Evolutionary conservation across 2,329 filamentous ascomycete genomes (phyloP).

Genomic region (Chaetothyriales sp.): DNA sequence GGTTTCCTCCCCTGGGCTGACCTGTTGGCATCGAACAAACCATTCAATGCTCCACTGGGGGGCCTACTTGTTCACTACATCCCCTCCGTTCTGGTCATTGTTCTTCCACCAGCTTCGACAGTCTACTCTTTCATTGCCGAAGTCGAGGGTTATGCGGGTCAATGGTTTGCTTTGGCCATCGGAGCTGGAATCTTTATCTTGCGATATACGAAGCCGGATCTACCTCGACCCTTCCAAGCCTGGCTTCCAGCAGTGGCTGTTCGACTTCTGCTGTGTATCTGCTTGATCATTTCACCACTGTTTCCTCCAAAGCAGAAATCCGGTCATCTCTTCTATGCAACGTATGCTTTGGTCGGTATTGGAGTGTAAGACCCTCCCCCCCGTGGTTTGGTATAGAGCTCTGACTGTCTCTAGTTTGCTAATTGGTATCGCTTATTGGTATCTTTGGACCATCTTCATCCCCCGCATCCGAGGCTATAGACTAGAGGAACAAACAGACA

Average conservation of each 20-base stretch:
- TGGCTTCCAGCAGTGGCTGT: conserved; percentile 49
- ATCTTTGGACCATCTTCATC: conserved; percentile 48
- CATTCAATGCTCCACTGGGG: conserved; percentile 54
- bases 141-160: conserved; percentile 54
- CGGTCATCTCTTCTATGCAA: conserved; percentile 37
- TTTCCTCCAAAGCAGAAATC: conserved; percentile 42
- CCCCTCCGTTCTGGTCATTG: conserved; percentile 53
- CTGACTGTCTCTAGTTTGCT: conserved; percentile 34
- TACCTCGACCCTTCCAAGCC: conserved; percentile 51
- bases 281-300: conserved; percentile 48
- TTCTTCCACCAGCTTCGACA: conserved; percentile 48
- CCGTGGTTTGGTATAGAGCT: background rate
- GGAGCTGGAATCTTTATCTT: conserved; percentile 48
- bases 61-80: conserved; percentile 57
- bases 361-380: conserved; percentile 25
- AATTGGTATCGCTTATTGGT: conserved; percentile 54
- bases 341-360: conserved; percentile 40
- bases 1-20: conserved; percentile 54
- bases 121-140: conserved; percentile 63
- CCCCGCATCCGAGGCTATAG: conserved; percentile 47
- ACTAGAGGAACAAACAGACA: conserved; percentile 47
- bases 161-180: conserved; percentile 46
- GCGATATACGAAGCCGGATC: conserved; percentile 44
- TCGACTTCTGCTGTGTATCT: conserved; percentile 40
- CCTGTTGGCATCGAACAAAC: conserved; percentile 49